Conservation (phyloP, 1,139 yeast genomes). For the Saccharomyces hybrid region DNA sequence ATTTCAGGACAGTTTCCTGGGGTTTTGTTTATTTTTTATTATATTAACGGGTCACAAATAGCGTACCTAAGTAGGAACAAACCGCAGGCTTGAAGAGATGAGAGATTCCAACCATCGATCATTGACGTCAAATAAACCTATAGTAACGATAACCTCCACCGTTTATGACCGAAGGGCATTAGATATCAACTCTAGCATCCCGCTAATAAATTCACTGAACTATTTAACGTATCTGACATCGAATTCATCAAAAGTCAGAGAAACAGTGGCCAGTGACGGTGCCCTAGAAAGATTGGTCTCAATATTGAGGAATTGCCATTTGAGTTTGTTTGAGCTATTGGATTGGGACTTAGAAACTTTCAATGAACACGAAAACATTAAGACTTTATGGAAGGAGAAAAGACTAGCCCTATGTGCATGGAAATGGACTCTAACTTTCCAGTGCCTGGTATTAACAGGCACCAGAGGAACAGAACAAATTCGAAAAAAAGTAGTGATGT, state of each 20-base stretch:
- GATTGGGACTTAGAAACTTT: constrained; percentile 15
- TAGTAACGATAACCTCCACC: constrained; percentile 80
- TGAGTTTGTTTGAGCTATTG: constrained; percentile 25
- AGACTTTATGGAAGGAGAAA: constrained; percentile 28
- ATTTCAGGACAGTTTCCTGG: not conserved
- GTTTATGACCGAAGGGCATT: constrained; percentile 88
- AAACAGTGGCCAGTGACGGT: constrained; percentile 85
- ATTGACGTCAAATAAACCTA: constrained; percentile 73
- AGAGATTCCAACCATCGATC: constrained; percentile 86
- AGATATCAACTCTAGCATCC: constrained; percentile 84
- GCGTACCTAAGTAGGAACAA: not conserved
- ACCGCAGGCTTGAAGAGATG: constrained; percentile 38
- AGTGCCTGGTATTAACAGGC: constrained; percentile 83
- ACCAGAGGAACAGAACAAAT: constrained; percentile 87
- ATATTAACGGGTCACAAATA: not conserved
- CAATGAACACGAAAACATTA: constrained; percentile 17
- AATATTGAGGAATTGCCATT: constrained; percentile 73
- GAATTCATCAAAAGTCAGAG: constrained; percentile 82
- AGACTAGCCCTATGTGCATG: constrained; percentile 61
- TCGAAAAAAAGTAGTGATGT: constrained; percentile 78
- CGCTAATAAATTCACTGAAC: constrained; percentile 84
- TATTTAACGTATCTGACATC: constrained; percentile 83
- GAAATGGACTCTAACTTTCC: constrained; percentile 96
- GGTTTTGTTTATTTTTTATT: not conserved
- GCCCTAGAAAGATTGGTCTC: constrained; percentile 84